Conservation (phyloP, 2,329 filamentous ascomycete genomes). For the Pseudocercospora crystallina region DNA sequence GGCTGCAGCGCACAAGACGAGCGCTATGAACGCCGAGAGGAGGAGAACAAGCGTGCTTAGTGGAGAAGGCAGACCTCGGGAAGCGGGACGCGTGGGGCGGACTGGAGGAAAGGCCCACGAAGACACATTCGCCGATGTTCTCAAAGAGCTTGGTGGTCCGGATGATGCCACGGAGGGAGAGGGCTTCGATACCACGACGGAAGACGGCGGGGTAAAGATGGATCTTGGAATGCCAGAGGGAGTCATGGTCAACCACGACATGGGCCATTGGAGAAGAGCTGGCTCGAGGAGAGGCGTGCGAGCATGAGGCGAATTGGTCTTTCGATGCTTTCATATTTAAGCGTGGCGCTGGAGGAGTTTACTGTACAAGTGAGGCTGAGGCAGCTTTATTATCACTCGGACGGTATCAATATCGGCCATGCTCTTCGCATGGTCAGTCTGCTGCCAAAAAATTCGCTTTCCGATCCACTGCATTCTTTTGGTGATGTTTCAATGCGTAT, state of each 20-base stretch:
- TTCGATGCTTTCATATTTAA: neutral
- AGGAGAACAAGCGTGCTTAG: constrained; percentile 38
- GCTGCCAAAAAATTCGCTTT: too few relatives aligned
- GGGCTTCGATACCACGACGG: constrained; percentile 25
- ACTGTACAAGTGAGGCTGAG: neutral
- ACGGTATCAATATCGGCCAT: neutral
- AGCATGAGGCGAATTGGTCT: constrained; percentile 10
- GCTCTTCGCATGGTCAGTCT: too few relatives aligned
- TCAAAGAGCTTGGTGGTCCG: constrained; percentile 40
- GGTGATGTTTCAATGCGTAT: too few relatives aligned
- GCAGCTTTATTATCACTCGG: neutral
- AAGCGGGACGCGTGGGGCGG: constrained; percentile 18
- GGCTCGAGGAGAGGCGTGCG: constrained; percentile 15
- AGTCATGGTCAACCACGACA: constrained; percentile 60
- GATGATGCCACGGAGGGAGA: constrained; percentile 39
- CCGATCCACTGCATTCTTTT: too few relatives aligned
- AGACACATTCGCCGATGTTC: constrained; percentile 55
- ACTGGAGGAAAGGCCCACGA: constrained; percentile 41
- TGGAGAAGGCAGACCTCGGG: constrained; percentile 28
- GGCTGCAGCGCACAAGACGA: constrained; percentile 50
- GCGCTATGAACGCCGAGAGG: constrained; percentile 46
- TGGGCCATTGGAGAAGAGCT: constrained; percentile 55
- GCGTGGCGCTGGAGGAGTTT: constrained; percentile 12
- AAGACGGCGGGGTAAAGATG: constrained; percentile 23
- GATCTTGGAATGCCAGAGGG: constrained; percentile 37